Evolutionary conservation across 2,329 filamentous ascomycete genomes (phyloP), one percentile per base, ranked within the genome.

Genomic region (Aureobasidium lini): DNA sequence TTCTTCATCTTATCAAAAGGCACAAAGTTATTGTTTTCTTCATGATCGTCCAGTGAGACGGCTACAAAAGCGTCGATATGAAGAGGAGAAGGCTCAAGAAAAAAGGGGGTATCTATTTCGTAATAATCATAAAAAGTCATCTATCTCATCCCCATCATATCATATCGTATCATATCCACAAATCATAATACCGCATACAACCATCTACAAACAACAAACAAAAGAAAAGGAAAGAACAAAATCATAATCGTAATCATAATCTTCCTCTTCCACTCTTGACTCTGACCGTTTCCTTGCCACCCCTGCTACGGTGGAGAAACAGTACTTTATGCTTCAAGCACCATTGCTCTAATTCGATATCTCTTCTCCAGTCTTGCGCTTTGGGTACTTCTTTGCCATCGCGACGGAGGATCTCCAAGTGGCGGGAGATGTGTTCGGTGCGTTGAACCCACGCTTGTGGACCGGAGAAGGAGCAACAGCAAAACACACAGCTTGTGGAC

Each of bases 381-480:
- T 18, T 80, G 66, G 6, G 64, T 50, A 65, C 75, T 65, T n/a
- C 68, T 58, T 54, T 49, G 7, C 31, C 64, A 40, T 56, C 62
- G 50, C 59, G 70, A 60, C 52, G 73, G 64, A 70, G 70, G 64
- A 86, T 86, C 72, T 94, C 90, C 47, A 93, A 79, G 70, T 96
- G 92, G 61, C 83, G 80, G 0, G 89, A 90, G 2, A 95, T 83
- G 73, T 96, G 92, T 71, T 96, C 92, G 84, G 95, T 90, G 28
- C 89, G 80, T 60, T 86, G 81, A 61, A 94, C 88, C 91, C 91
- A 96, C 10, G 84, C 84, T 6, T 77, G 80, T 0, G 69, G 62
- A 0, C 87, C 89, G 6, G 76, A 70, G 67, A 95, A 95, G 0
- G 71, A 69, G 52, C 81, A 81, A 1, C 63, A 67, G 70, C 92